phyloP scores from a whole-genome alignment of 2,329 filamentous ascomycete genomes.

The Aureobasidium leucospermi region DNA sequence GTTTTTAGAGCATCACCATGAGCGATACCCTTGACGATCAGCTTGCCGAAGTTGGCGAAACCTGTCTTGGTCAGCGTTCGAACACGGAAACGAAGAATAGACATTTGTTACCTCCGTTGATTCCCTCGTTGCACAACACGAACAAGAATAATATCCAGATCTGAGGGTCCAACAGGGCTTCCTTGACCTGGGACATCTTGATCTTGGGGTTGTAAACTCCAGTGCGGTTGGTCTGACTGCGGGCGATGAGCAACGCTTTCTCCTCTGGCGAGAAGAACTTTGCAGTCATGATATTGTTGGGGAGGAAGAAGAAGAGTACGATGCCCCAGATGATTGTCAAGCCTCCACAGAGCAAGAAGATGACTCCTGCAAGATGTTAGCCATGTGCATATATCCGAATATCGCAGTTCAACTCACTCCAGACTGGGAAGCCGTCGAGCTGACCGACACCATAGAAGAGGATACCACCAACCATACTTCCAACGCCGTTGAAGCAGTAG shows the following conservation, averaged over 20 bases:
- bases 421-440: slow-evolving; percentile 24
- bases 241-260: slow-evolving; percentile 40
- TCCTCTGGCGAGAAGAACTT: slow-evolving; percentile 57
- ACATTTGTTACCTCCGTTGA: slow-evolving; percentile 39
- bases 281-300: slow-evolving; percentile 63
- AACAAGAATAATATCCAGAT: slow-evolving; percentile 30
- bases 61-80: not conserved
- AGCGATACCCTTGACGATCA: slow-evolving; percentile 47
- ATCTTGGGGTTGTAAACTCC: slow-evolving; percentile 42
- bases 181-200: slow-evolving; percentile 46
- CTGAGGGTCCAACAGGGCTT: slow-evolving; percentile 58
- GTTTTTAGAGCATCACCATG: slow-evolving; percentile 37
- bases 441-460: slow-evolving; percentile 48
- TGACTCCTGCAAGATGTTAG: slow-evolving; percentile 55
- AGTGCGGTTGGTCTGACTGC: slow-evolving; percentile 38
- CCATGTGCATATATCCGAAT: slow-evolving; percentile 18
- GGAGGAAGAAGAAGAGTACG: slow-evolving; percentile 56
- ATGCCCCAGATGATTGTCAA: slow-evolving; percentile 56
- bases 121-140: slow-evolving; percentile 45
- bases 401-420: slow-evolving; percentile 14
- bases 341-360: slow-evolving; percentile 59
- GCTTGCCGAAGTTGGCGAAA: slow-evolving; percentile 48
- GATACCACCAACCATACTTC: slow-evolving; percentile 64
- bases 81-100: not conserved
- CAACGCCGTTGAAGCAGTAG: slow-evolving; percentile 70